Percentiles rank a stretch among this genome's conserved stretches.
Evolutionary conservation across 495 filamentous ascomycete genomes (phyloP).

Genomic region (Aspergillus carlsbadensis): DNA sequence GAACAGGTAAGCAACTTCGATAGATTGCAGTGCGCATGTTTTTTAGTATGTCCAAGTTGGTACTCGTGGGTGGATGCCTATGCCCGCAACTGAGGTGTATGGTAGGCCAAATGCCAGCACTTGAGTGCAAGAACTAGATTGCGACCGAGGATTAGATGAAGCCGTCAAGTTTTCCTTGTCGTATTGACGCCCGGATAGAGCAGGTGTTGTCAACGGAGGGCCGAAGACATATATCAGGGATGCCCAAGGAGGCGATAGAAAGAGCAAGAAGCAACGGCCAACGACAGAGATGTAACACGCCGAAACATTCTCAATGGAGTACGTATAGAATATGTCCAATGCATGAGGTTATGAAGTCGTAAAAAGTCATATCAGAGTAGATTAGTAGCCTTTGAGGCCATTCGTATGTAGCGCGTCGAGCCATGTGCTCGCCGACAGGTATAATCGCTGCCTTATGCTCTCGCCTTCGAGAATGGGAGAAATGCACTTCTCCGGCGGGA

Average conservation of each 20-base stretch:
- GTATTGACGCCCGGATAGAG: background rate
- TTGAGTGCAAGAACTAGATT: slow-evolving; percentile 3
- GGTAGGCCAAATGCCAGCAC: slow-evolving; percentile 12
- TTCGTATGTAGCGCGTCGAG: background rate
- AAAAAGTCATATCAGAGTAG: background rate
- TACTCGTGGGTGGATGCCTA: background rate
- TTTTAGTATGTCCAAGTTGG: background rate
- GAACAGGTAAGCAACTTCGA: no score
- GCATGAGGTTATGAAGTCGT: background rate
- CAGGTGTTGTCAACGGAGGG: no score
- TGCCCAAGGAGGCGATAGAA: background rate
- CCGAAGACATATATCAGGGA: background rate
- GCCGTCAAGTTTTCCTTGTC: background rate
- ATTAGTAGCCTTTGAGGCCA: background rate
- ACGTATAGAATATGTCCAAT: background rate
- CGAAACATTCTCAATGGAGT: background rate
- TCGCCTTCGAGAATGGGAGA: background rate
- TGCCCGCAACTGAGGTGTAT: no score
- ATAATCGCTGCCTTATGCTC: background rate
- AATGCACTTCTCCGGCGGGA: background rate
- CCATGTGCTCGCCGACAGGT: background rate
- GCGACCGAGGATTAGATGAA: background rate
- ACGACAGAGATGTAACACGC: background rate
- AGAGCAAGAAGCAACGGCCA: background rate
- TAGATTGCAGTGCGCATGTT: background rate